phyloP scores from a whole-genome alignment of 2,329 filamentous ascomycete genomes.

The Colletotrichum sp. region DNA sequence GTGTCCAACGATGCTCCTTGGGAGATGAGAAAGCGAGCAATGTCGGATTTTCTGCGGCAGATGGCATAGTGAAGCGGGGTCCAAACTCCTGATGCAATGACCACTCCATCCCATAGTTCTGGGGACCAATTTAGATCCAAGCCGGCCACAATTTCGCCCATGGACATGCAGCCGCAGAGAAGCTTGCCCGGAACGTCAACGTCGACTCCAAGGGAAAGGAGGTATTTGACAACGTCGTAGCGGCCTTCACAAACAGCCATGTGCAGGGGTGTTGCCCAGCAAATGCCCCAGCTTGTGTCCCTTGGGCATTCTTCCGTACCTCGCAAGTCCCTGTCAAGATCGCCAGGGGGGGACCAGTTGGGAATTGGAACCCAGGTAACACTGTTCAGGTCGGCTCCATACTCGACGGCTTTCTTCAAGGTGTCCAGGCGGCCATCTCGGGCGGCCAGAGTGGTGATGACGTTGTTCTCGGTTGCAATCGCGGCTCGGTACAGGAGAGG shows the following conservation, averaged over 20 bases:
- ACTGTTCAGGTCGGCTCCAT: not conserved
- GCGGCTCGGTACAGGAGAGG: not conserved
- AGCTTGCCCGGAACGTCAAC: not conserved
- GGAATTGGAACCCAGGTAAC: not conserved
- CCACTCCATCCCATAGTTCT: not conserved
- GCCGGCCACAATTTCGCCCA: not conserved
- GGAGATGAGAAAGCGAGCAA: not conserved
- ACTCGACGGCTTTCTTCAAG: not conserved
- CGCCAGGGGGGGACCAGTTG: rapidly evolving
- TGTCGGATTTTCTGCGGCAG: not conserved
- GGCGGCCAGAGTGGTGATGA: not conserved
- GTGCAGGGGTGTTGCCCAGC: not conserved
- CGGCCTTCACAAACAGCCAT: not conserved
- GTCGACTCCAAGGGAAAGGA: not conserved
- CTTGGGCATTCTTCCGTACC: no score
- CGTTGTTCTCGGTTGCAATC: not conserved
- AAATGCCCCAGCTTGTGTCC: not conserved
- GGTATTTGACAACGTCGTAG: not conserved
- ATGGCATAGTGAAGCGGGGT: not conserved
- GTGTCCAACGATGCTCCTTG: not conserved
- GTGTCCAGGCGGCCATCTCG: rapidly evolving
- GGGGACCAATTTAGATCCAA: rapidly evolving
- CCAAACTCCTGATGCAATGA: not conserved
- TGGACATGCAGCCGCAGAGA: not conserved
- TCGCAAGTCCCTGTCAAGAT: not conserved